A percentile compares a stretch with the other conserved stretches of the same genome.
Evolutionary conservation across 2,329 filamentous ascomycete genomes (phyloP).

Genomic region (Metarhizium humberi): DNA sequence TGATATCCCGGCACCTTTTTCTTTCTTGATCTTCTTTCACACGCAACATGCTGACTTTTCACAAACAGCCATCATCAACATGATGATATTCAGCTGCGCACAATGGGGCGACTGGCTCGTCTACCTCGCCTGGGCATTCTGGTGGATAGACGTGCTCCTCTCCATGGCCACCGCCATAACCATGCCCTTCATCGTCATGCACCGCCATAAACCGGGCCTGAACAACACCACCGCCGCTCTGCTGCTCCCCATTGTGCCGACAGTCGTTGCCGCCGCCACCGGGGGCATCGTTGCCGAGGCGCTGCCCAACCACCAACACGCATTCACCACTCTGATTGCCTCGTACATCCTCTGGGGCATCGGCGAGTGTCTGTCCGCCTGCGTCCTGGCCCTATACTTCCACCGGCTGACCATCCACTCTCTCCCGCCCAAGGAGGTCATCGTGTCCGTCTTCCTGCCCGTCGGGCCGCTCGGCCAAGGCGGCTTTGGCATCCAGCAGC

Average conservation of each 20-base stretch:
- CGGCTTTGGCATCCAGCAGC: conserved; percentile 46
- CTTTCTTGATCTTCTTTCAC: neutral
- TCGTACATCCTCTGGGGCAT: conserved; percentile 63
- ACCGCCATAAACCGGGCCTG: conserved; percentile 35
- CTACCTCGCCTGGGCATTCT: conserved; percentile 45
- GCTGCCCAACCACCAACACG: conserved; percentile 43
- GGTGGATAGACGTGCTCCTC: conserved; percentile 47
- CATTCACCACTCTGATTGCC: conserved; percentile 51
- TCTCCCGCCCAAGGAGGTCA: conserved; percentile 55
- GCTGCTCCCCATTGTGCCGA: conserved; percentile 56
- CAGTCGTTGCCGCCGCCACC: conserved; percentile 55
- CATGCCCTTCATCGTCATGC: conserved; percentile 47
- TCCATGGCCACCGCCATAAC: conserved; percentile 44
- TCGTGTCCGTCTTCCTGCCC: conserved; percentile 59
- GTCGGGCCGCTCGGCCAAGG: conserved; percentile 59
- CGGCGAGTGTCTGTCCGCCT: conserved; percentile 47
- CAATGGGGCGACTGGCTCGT: conserved; percentile 53
- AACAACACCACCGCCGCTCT: conserved; percentile 54
- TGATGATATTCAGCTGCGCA: conserved; percentile 51
- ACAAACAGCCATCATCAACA: conserved; percentile 46
- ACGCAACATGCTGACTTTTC: neutral
- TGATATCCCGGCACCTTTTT: neutral
- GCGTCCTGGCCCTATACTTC: conserved; percentile 59
- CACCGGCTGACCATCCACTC: conserved; percentile 58
- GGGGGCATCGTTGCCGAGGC: conserved; percentile 56